Evolutionary conservation across 345 rosid genomes (phyloP).

Genomic region (Boechera divaricarpa): DNA sequence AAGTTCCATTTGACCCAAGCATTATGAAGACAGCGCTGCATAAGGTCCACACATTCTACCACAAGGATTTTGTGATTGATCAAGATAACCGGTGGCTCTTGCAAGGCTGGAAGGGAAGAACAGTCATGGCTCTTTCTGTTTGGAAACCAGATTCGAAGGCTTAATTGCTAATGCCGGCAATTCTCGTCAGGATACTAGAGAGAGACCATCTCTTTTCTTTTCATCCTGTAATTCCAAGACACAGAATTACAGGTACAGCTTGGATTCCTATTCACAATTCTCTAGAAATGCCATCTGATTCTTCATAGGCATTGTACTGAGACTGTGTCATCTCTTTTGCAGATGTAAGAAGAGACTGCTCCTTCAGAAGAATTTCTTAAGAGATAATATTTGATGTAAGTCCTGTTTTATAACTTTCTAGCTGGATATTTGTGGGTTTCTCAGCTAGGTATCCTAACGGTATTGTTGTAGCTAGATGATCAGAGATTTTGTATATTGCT

Average conservation of each 20-base stretch:
- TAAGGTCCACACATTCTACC: constrained; percentile 58
- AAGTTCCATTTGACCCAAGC: constrained; percentile 58
- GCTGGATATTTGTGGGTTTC: neutral
- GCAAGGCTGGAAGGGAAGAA: constrained; percentile 97
- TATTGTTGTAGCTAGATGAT: constrained; percentile 45
- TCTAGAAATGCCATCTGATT: neutral
- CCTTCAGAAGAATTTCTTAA: constrained; percentile 6
- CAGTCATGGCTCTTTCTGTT: constrained; percentile 70
- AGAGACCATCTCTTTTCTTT: neutral
- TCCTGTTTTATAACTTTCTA: neutral
- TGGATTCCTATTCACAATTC: neutral
- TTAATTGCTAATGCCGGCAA: neutral
- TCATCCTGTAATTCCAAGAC: neutral
- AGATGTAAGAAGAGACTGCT: constrained; percentile 11
- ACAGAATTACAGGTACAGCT: constrained; percentile 27
- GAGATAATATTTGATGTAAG: constrained; percentile 24
- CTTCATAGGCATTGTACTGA: constrained; percentile 13
- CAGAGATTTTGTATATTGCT: constrained; percentile 40
- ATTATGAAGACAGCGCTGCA: constrained; percentile 52
- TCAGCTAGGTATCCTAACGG: constrained; percentile 38
- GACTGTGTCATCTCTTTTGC: constrained; percentile 28
- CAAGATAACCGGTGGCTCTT: constrained; percentile 76
- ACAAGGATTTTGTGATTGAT: constrained; percentile 82
- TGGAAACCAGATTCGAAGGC: constrained; percentile 70
- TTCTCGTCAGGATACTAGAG: neutral